These are phyloP conservation scores for Colletotrichum siamense DNA, from an alignment of 2,329 filamentous ascomycete genomes.

Conservation along the genomic window DNA sequence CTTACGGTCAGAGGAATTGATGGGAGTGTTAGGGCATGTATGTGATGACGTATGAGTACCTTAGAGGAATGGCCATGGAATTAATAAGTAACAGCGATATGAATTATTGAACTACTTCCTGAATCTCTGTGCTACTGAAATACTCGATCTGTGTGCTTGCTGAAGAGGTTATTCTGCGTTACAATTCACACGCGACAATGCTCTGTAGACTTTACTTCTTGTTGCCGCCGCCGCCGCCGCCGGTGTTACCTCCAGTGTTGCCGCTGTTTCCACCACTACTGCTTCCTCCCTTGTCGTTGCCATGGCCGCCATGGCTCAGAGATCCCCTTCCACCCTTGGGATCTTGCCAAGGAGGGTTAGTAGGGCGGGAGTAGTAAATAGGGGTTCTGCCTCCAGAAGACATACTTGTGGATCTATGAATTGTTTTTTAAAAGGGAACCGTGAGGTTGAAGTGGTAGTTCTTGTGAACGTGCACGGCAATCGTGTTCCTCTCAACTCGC, in stretches of 20 bases:
- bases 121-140: too few species aligned
- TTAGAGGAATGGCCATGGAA: neutral
- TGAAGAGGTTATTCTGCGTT: neutral
- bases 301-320: neutral
- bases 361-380: neutral
- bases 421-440: rapidly evolving
- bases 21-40: neutral
- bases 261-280: neutral
- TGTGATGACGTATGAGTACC: neutral
- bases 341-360: neutral
- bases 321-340: neutral
- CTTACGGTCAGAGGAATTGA: neutral
- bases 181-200: neutral
- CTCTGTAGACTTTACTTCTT: neutral
- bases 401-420: neutral
- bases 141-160: neutral
- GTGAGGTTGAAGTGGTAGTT: neutral
- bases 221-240: neutral
- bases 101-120: neutral
- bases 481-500: neutral
- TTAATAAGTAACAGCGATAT: neutral
- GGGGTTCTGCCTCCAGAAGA: neutral
- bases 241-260: neutral
- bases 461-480: too few species aligned
- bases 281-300: neutral